A percentile compares a stretch with the other conserved stretches of the same genome.
Evolutionary conservation across 805 yeast species (phyloP).

Genomic region (Clavispora carvajalis): DNA sequence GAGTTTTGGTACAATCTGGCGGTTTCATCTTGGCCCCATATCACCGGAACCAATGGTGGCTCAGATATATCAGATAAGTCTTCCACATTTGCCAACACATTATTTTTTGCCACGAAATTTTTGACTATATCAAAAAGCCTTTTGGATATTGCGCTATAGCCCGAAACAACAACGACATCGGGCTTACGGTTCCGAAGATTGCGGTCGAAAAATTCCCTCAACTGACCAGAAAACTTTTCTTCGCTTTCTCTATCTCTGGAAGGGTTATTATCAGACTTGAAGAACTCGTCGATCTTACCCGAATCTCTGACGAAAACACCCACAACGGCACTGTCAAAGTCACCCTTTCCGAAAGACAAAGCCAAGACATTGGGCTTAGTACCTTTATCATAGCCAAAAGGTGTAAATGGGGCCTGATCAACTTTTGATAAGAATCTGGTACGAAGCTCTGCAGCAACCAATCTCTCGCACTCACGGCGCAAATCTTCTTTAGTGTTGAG

Average conservation of each 20-base stretch:
- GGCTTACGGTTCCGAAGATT: conserved; percentile 53
- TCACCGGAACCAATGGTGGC: conserved; percentile 57
- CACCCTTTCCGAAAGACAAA: conserved; percentile 82
- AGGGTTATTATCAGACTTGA: conserved; percentile 74
- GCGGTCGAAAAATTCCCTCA: conserved; percentile 57
- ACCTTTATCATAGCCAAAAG: conserved; percentile 71
- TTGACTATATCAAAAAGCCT: conserved; percentile 52
- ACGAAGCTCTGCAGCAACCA: conserved; percentile 66
- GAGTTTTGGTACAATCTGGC: conserved; percentile 86
- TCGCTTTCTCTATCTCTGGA: conserved; percentile 41
- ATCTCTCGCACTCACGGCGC: conserved; percentile 67
- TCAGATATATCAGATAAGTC: conserved; percentile 33
- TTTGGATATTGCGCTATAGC: conserved; percentile 72
- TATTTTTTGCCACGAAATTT: conserved; percentile 52
- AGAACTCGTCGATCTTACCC: conserved; percentile 71
- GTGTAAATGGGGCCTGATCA: conserved; percentile 92
- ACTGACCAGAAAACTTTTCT: conserved; percentile 55
- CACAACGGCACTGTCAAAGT: conserved; percentile 76
- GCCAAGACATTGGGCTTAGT: conserved; percentile 82
- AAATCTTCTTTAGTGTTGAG: conserved; percentile 79
- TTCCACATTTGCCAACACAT: conserved; percentile 48
- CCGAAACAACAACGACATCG: conserved; percentile 87
- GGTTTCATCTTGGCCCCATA: conserved; percentile 90
- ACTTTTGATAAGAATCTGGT: conserved; percentile 61
- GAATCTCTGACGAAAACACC: conserved; percentile 75